phyloP scores from a whole-genome alignment of 2,329 filamentous ascomycete genomes.

The Daldinia sp. region DNA sequence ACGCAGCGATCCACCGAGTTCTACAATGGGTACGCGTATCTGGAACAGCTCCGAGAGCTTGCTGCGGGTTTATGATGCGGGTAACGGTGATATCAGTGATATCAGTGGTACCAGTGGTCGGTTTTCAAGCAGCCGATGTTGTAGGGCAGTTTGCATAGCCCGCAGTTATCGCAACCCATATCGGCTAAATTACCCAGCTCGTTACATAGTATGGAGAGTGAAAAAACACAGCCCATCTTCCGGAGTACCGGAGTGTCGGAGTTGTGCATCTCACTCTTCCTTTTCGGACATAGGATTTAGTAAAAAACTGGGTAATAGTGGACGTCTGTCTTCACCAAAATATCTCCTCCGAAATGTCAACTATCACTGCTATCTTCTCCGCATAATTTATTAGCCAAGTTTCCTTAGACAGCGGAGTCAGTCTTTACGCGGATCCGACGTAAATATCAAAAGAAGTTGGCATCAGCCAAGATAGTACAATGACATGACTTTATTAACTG shows the following conservation, averaged over 20 bases:
- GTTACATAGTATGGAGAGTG: not conserved
- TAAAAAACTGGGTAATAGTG: not conserved
- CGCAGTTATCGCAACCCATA: not conserved
- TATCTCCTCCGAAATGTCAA: not conserved
- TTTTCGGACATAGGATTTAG: conserved; percentile 13
- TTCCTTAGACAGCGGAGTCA: not conserved
- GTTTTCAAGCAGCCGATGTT: not conserved
- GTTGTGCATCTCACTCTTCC: not conserved
- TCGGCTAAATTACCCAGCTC: not conserved
- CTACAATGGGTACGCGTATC: not conserved
- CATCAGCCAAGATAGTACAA: not conserved
- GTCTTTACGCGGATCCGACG: not conserved
- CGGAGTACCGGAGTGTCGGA: conserved; percentile 5
- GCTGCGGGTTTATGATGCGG: not conserved
- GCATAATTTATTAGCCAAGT: not conserved
- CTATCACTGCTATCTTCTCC: not conserved
- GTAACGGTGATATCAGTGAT: not conserved
- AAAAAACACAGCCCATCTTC: not conserved
- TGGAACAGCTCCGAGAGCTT: not conserved
- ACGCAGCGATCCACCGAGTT: not conserved
- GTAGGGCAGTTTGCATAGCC: not conserved
- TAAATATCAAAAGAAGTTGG: not conserved
- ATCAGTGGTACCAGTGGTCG: not conserved
- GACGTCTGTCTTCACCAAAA: not conserved
- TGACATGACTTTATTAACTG: not conserved